These are phyloP conservation scores for Russula sp. DNA, from an alignment of 768 basidiomycete species.

Conservation along the genomic window DNA sequence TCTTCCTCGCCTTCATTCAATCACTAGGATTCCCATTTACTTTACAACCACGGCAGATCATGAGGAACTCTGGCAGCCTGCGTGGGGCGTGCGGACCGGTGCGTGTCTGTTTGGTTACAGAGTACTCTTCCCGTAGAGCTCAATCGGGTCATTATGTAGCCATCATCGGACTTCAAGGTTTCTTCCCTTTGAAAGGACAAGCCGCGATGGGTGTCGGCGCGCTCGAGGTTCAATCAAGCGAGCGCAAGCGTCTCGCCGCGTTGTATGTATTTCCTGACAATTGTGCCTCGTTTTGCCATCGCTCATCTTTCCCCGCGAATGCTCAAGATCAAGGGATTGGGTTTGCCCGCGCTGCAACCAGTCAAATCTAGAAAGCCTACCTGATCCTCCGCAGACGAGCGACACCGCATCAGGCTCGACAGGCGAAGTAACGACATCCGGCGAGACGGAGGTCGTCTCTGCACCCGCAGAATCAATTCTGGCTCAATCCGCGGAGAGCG, in stretches of 20 bases:
- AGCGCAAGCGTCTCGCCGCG: conserved; percentile 71
- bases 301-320: neutral
- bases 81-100: conserved; percentile 97
- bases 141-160: conserved; percentile 38
- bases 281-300: neutral
- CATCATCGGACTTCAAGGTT: conserved; percentile 83
- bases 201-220: conserved; percentile 85
- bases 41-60: conserved; percentile 54
- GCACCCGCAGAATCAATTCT: conserved; percentile 1
- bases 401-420: neutral
- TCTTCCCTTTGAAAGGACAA: conserved; percentile 85
- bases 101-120: conserved; percentile 20
- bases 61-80: conserved; percentile 96
- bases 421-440: neutral
- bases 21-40: conserved; percentile 7
- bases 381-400: conserved; percentile 43
- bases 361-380: conserved; percentile 62
- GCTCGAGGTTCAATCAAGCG: conserved; percentile 66
- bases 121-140: neutral
- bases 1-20: conserved; percentile 24
- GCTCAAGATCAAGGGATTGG: conserved; percentile 70
- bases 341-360: conserved; percentile 66
- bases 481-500: neutral
- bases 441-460: neutral
- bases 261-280: conserved; percentile 44